Percentiles rank a stretch among this genome's conserved stretches.
phyloP scores from a whole-genome alignment of 108 stramenopile species.

The Poteriospumella lacustris region DNA sequence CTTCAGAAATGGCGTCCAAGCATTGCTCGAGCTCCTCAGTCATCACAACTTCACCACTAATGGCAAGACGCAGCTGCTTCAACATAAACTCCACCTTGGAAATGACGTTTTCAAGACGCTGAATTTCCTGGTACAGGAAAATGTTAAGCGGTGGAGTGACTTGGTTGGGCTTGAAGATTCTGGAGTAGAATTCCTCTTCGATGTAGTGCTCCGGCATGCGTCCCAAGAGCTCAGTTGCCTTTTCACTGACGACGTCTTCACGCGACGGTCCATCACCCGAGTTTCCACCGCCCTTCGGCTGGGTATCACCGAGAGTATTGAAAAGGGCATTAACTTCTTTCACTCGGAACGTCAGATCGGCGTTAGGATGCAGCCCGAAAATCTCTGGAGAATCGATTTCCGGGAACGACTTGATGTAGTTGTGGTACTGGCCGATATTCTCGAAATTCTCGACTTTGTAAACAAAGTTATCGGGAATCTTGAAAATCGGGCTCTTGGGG shows the following conservation, averaged over 20 bases:
- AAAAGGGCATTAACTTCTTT: slow-evolving; percentile 73
- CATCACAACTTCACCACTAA: slow-evolving; percentile 82
- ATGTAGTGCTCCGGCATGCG: slow-evolving; percentile 73
- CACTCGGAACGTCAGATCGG: slow-evolving; percentile 77
- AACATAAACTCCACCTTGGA: slow-evolving; percentile 69
- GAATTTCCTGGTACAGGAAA: slow-evolving; percentile 80
- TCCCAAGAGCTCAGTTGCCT: slow-evolving; percentile 53
- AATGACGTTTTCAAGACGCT: slow-evolving; percentile 70
- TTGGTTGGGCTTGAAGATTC: slow-evolving; percentile 73
- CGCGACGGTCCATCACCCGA: slow-evolving; percentile 42
- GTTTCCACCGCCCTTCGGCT: slow-evolving; percentile 69
- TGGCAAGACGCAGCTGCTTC: slow-evolving; percentile 70
- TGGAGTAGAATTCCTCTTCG: slow-evolving; percentile 72
- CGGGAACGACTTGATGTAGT: slow-evolving; percentile 65
- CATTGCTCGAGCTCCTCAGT: slow-evolving; percentile 71
- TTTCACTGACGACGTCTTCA: slow-evolving; percentile 20
- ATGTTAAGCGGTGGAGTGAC: slow-evolving; percentile 74
- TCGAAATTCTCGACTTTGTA: slow-evolving; percentile 60
- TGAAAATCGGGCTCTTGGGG: slow-evolving; percentile 63
- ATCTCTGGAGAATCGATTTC: slow-evolving; percentile 83
- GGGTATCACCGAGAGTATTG: slow-evolving; percentile 71
- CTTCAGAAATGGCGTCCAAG: slow-evolving; percentile 68
- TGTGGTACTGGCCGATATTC: slow-evolving; percentile 65
- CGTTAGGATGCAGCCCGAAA: slow-evolving; percentile 86
- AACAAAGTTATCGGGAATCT: slow-evolving; percentile 67